phyloP scores from a whole-genome alignment of 345 rosid genomes.

The Psidium friedrichsthalianum region DNA sequence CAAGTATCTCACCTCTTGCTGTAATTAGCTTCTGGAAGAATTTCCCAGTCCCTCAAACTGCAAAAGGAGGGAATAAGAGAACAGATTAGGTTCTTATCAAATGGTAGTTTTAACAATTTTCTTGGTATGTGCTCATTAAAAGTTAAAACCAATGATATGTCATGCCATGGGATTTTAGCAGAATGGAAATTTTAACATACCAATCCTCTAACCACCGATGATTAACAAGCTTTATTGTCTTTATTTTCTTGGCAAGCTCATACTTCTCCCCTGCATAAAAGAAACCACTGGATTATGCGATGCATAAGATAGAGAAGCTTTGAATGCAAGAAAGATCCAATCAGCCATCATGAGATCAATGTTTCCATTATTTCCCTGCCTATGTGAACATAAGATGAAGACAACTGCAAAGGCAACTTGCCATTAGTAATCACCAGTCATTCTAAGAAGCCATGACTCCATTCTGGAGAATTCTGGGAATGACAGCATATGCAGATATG shows the following conservation, averaged over 20 bases:
- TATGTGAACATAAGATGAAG: not conserved
- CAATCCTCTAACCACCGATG: conserved; percentile 93
- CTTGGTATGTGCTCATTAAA: not conserved
- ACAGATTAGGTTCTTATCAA: not conserved
- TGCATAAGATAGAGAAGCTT: not conserved
- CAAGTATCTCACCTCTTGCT: conserved; percentile 47
- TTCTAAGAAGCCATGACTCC: not conserved
- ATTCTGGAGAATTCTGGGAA: not conserved
- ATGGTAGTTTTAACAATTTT: not conserved
- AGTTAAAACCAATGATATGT: not conserved
- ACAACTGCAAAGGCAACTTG: not conserved
- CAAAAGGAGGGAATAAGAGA: not conserved
- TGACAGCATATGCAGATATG: not conserved
- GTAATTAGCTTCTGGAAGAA: conserved; percentile 70
- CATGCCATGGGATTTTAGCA: not conserved
- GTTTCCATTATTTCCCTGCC: not conserved
- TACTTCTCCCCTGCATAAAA: conserved; percentile 76
- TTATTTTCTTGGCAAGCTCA: conserved; percentile 71
- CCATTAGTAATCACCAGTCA: not conserved
- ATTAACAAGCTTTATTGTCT: conserved; percentile 71
- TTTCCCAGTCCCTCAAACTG: conserved; percentile 85
- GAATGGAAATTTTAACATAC: conserved; percentile 23
- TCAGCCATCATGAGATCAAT: not conserved
- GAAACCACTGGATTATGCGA: not conserved
- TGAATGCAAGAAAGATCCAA: not conserved